Evolutionary conservation across 2,329 filamentous ascomycete genomes (phyloP), one percentile per base, ranked within the genome.

Genomic region (Didymella sp.): DNA sequence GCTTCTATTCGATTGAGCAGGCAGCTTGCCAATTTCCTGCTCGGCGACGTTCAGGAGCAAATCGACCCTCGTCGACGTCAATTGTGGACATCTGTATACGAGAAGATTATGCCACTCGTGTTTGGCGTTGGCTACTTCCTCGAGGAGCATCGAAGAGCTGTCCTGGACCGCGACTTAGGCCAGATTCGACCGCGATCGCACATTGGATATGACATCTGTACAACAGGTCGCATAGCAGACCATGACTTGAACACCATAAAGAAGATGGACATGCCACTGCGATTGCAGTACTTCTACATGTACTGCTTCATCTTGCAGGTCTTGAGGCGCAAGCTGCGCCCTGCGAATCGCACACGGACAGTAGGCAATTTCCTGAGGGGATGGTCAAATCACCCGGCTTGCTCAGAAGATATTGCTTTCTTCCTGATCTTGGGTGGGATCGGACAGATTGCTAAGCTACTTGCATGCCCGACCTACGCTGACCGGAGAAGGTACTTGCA

Each of bases 271-370:
- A 64, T 64, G 33, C 68, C 67, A 13, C 49, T 75, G 54, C 68
- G 73, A n/a, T 45, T 75, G 50, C 72, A 74, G 52, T 76, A 70
- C 60, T 75, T 70, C 53, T 74, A 72, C 63, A 75, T 73, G 70
- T 75, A 74, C 59, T 72, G 67, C 65, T 75, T 76, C 58, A 68
- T 75, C 19, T 54, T 76, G 41, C 72, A 73, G 59, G 71, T 73
- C 7, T 53, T 75, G 44, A 63, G 63, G 47, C 63, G 68, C 21
- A 73, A 72, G 58, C 56, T 75, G 53, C 70, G 70, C 6, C 70
- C 73, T 37, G 66, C 69, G 2, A 67, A 64, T 38, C 68, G 67
- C 40, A 63, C 68, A 12, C 68, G 70, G 17, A 68, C 68, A 1
- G 64, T 74, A 3, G 70, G 71, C 44, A 71, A 66, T 49, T 63